Percentiles rank a stretch among this genome's conserved stretches.
phyloP scores from a whole-genome alignment of 805 yeast species.

The Cyberlindnera americana region DNA sequence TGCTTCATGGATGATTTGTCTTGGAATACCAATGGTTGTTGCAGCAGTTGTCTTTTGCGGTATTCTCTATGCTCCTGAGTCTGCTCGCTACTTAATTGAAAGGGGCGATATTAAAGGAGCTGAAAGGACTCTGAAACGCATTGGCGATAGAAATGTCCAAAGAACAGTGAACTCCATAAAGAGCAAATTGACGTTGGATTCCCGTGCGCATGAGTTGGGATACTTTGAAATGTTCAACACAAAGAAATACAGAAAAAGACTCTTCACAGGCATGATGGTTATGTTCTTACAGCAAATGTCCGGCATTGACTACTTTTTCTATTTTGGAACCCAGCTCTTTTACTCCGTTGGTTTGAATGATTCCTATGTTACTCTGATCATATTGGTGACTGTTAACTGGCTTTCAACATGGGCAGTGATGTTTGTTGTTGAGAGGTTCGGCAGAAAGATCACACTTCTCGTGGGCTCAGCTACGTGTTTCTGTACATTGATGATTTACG shows the following conservation, averaged over 20 bases:
- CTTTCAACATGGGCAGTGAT: constrained; percentile 47
- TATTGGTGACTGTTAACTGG: constrained; percentile 51
- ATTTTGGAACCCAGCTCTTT: constrained; percentile 58
- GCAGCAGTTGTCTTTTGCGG: constrained; percentile 49
- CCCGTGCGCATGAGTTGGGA: constrained; percentile 33
- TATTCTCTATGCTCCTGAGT: constrained; percentile 62
- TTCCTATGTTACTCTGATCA: constrained; percentile 51
- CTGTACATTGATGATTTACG: constrained; percentile 51
- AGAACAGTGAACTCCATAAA: constrained; percentile 5
- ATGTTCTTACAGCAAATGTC: constrained; percentile 60
- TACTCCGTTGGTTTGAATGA: constrained; percentile 48
- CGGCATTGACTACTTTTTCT: constrained; percentile 67
- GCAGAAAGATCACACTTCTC: constrained; percentile 38
- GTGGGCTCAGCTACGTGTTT: constrained; percentile 46
- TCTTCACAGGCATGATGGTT: constrained; percentile 50
- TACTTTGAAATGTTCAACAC: constrained; percentile 40
- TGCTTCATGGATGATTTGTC: constrained; percentile 67
- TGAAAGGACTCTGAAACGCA: constrained; percentile 43
- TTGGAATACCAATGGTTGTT: constrained; percentile 44
- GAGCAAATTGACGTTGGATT: constrained; percentile 6
- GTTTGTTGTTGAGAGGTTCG: constrained; percentile 46
- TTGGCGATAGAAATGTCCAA: constrained; percentile 42
- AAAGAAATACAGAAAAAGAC: constrained; percentile 29
- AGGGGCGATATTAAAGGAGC: constrained; percentile 51
- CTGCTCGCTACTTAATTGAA: constrained; percentile 57